Percentiles rank a stretch among this genome's conserved stretches.
These are phyloP conservation scores for Vitis hybrid DNA, from an alignment of 177 flowering plant genomes.

Conservation along the genomic window DNA sequence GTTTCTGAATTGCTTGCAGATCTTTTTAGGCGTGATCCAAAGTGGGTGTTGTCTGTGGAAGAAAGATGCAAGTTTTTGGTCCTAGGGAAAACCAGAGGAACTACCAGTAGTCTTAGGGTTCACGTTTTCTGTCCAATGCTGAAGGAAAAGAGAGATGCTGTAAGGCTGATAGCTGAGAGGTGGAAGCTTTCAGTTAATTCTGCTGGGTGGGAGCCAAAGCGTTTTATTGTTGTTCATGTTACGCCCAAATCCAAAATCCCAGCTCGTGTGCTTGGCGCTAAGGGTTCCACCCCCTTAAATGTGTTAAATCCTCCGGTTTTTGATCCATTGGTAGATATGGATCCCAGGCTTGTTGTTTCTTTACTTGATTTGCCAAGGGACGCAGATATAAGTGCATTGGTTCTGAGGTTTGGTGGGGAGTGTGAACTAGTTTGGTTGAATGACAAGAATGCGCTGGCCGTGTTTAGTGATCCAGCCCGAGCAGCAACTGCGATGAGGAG, in stretches of 20 bases:
- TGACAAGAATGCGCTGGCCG: conserved; percentile 92
- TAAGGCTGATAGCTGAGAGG: conserved; percentile 83
- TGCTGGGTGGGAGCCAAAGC: conserved; percentile 98
- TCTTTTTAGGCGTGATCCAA: conserved; percentile 77
- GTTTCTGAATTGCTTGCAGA: conserved; percentile 65
- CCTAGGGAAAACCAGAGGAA: conserved; percentile 66
- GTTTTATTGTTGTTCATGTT: conserved; percentile 75
- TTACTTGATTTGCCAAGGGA: conserved; percentile 90
- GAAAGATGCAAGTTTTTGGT: conserved; percentile 88
- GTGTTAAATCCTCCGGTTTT: conserved; percentile 47
- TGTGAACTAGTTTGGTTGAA: conserved; percentile 97
- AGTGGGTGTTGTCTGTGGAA: conserved; percentile 89
- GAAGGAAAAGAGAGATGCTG: conserved; percentile 91
- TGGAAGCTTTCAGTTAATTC: conserved; percentile 84
- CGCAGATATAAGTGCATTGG: conserved; percentile 83
- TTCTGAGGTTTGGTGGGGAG: conserved; percentile 96
- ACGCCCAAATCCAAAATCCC: conserved; percentile 89
- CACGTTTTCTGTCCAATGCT: conserved; percentile 86
- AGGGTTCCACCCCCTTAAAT: conserved; percentile 39
- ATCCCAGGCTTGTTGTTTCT: conserved; percentile 94
- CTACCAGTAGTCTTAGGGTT: conserved; percentile 45
- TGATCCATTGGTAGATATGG: conserved; percentile 93
- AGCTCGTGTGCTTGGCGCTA: conserved; percentile 61
- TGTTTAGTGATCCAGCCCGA: conserved; percentile 83
- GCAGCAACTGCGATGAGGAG: conserved; percentile 98